Evolutionary conservation across 495 filamentous ascomycete species (phyloP), one percentile per base, ranked within the genome.

Genomic region (Penicillium salamii): DNA sequence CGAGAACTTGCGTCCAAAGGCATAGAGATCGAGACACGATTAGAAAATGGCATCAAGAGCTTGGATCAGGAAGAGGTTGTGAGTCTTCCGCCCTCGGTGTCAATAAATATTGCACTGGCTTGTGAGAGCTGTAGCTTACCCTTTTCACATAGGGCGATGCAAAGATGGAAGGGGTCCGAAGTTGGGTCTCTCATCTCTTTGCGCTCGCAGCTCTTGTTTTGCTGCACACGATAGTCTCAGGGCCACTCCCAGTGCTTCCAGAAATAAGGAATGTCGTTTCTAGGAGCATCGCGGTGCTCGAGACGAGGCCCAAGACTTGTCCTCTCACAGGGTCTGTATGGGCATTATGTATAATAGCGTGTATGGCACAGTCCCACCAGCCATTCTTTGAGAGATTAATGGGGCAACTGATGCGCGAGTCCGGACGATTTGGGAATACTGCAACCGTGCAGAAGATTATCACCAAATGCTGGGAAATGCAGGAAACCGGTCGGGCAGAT

Each of bases 291-390:
- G 21, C 20, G 14, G 42, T 17, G 7, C 42, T 46, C 18, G 29
- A 46, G 18, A 46, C 34, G n/a, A 46, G 13, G 14, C 42, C 42
- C 3, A 34, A 33, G 21, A 21, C 14, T 3, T 46, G 32, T 24
- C 32, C 42, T 20, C 42, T 46, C 42, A 46, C 42, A 0, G 42
- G 42, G 4, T 46, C 42, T 4, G 42, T 46, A 23, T 46, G 42
- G 42, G 42, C 42, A 46, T 21, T 46, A 35, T 46, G 42, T 23
- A 33, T 46, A 1, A 34, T 34, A 26, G 42, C 24, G n/a, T 46
- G 42, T 12, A 46, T 46, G 42, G 42, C 42, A 18, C 42, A 46
- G n/a, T 35, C 42, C 13, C 42, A 35, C 18, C 42, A 28, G n/a
- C 29, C 42, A 23, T 36, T 34, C 23, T 46, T 46, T 7, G 42